Conservation (phyloP, 2,329 filamentous ascomycete species). For the Thyridium curvatum region DNA sequence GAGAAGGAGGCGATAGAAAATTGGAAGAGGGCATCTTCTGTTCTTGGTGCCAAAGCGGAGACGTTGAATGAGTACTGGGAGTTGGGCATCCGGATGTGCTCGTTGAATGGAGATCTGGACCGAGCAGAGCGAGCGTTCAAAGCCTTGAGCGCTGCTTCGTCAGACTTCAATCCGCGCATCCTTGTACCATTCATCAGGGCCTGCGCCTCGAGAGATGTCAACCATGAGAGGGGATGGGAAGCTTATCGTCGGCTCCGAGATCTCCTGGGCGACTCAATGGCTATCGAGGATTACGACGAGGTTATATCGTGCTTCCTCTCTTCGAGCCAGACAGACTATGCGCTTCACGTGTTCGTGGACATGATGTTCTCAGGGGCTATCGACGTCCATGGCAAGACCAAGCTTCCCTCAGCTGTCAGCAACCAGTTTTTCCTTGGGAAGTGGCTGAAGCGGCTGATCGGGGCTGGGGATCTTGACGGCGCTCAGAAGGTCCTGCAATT, state of each 20-base stretch:
- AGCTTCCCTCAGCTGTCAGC: constrained; percentile 41
- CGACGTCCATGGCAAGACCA: constrained; percentile 33
- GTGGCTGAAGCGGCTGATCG: constrained; percentile 81
- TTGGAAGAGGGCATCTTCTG: constrained; percentile 53
- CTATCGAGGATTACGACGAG: constrained; percentile 69
- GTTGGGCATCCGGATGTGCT: constrained; percentile 60
- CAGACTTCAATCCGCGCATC: constrained; percentile 45
- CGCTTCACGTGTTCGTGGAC: constrained; percentile 74
- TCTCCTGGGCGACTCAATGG: constrained; percentile 53
- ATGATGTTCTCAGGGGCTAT: constrained; percentile 69
- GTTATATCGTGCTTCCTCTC: constrained; percentile 66
- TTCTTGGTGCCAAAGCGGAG: constrained; percentile 39
- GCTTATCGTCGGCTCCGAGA: constrained; percentile 60
- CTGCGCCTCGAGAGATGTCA: constrained; percentile 47
- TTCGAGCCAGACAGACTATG: constrained; percentile 57
- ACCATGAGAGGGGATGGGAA: constrained; percentile 54
- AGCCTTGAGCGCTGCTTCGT: constrained; percentile 39
- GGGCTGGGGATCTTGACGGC: constrained; percentile 62
- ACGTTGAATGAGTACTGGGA: constrained; percentile 53
- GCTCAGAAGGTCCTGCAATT: constrained; percentile 67
- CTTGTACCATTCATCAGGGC: constrained; percentile 65
- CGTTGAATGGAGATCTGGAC: constrained; percentile 48
- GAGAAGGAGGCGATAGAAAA: constrained; percentile 52
- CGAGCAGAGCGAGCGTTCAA: constrained; percentile 51
- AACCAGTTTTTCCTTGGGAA: constrained; percentile 84